Base-by-base conservation (phyloP, 1,139 yeast species). In the Geotrichum phurueaensis region DNA sequence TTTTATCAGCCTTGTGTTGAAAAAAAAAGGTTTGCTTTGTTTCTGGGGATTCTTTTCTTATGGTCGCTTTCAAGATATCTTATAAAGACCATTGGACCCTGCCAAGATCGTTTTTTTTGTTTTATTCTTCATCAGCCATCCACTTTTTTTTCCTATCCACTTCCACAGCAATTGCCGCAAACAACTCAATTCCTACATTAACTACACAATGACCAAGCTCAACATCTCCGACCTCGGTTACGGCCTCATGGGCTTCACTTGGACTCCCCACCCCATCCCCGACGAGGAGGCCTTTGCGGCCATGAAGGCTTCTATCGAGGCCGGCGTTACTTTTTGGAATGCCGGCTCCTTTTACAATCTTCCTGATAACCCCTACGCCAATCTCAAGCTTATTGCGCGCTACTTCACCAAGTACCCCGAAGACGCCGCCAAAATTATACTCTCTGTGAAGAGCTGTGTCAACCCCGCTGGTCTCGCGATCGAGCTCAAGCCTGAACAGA, bases 281-380 rank as follows among this genome's bases (percentile, higher is more conserved):
- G 71, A 75, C 33, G 82, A 78, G 50, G 75, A 78, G 60, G 78
- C 85, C 1, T 72, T 83, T 62, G 78, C 78, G 49, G 70, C 79
- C 18, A 73, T 84, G 69, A 77, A 78, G 62, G 75, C 74, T 52
- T 83, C 83, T 12, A 71, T 80, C 9, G 78, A 80, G 43, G 75
- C 78, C 51, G 84, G 84, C 43, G 81, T 81, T 61, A 81, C 80
- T 36, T 79, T 86, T 63, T 76, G 89, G 75, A 89, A 89, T 69
- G 83, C 83, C 36, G 96, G 95, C 60, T 94, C 86, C 67, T 88
- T 89, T 70, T 90, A 90, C 69, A 95, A 95, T 29, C 72, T 78
- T 0, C 74, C 78, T 56, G 75, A 74, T 3, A 73, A 75, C 54
- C 77, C 80, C 55, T 76, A 74, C 59, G 73, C 76, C 65, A 84